Evolutionary conservation across 495 filamentous ascomycete species (phyloP).

Genomic region (Neurospora hispaniola): DNA sequence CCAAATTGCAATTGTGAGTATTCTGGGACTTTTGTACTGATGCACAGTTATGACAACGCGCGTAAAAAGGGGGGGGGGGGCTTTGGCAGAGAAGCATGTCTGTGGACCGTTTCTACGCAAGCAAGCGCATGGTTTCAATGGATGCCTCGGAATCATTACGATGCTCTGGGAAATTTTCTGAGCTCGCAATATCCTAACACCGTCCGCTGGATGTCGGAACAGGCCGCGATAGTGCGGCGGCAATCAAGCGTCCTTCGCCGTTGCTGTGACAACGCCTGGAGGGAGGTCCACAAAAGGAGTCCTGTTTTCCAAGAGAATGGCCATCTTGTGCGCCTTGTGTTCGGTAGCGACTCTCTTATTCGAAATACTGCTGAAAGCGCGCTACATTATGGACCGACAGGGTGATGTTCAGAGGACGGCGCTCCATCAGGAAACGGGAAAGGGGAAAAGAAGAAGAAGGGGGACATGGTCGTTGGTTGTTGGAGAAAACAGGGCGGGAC

Average conservation of each 20-base stretch:
- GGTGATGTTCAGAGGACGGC: not conserved
- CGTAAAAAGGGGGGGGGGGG: not conserved
- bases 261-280: not conserved
- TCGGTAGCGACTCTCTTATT: not conserved
- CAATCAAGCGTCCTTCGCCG: not conserved
- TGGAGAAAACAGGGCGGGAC: not conserved
- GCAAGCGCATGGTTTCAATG: not conserved
- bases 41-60: not conserved
- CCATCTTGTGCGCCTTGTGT: not conserved
- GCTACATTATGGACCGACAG: not conserved
- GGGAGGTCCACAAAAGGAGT: not conserved
- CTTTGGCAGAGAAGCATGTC: not conserved
- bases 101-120: not conserved
- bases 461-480: too few species aligned
- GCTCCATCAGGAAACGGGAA: not conserved
- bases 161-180: not conserved
- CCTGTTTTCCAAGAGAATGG: not conserved
- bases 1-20: not conserved
- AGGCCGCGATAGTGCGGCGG: not conserved
- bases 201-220: not conserved
- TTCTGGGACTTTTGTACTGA: not conserved
- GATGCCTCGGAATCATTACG: not conserved
- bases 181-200: not conserved
- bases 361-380: not conserved
- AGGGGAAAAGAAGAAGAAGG: too few species aligned